Evolutionary conservation across 768 basidiomycete species (phyloP), one percentile per base, ranked within the genome.

Genomic region (Boletus coccyginus): DNA sequence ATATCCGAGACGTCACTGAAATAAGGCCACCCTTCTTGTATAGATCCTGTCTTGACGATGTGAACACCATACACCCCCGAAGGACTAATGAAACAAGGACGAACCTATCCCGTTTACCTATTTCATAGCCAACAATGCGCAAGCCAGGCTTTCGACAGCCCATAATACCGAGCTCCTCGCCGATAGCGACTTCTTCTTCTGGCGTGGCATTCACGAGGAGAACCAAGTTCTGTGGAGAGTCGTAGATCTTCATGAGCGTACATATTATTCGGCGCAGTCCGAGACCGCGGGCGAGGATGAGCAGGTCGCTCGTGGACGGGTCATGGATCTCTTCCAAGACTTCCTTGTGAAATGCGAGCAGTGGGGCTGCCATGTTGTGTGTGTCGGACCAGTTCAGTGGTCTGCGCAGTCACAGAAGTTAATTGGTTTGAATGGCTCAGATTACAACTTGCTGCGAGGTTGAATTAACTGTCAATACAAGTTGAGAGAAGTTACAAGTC

Each of bases 161-260:
- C 84, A 97, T 88, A 12, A 94, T 85, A 1, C 93, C 88, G 33
- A 99, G 79, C 68, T 97, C 93, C 61, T 97, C 94, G 1, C 92
- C 92, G 35, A 98, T 91, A 7, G 88, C 93, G 2, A 85, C 78
- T 67, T 96, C 95, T 68, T 98, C 97, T 61, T 94, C 92, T 10
- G 85, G 81, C 0, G 85, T 81, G 0, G 90, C 90, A 73, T 92
- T 88, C 46, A 98, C 85, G 21, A 99, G 76, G 10, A 98, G 73
- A 43, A 98, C 81, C 16, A 97, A 81, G 66, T 83, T 94, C 57
- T 86, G 82, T 35, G 91, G 85, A 21, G 88, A 83, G 75, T 94
- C 91, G 68, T 96, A 98, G 40, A 96, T 91, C 74, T 95, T 90
- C 76, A 98, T 80, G 40, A 98, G 80, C 0, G 87, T 90, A 74